Conservation (phyloP, 2,329 filamentous ascomycete species). For the Lachnum nothofagi region DNA sequence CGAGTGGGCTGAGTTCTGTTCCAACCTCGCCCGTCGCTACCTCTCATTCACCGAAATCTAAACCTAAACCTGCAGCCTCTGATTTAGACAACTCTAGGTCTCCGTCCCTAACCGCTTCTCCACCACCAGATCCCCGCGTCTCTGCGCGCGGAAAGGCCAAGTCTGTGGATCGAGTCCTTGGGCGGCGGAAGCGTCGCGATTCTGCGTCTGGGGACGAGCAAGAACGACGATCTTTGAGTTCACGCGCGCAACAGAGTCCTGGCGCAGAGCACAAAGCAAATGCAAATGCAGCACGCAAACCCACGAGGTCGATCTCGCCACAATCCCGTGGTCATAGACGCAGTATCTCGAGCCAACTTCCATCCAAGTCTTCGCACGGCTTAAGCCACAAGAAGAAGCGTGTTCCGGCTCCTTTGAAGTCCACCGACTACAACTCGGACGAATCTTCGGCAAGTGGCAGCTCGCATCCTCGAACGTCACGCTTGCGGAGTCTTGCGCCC, state of each 20-base stretch:
- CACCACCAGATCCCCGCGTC: conserved; percentile 15
- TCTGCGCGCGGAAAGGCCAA: conserved; percentile 33
- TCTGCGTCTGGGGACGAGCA: conserved; percentile 30
- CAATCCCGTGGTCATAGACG: conserved; percentile 54
- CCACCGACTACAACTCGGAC: conserved; percentile 63
- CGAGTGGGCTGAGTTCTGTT: conserved; percentile 54
- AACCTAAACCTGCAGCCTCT: conserved; percentile 41
- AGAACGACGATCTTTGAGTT: conserved; percentile 17
- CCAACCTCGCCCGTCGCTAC: conserved; percentile 46
- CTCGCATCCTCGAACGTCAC: conserved; percentile 54
- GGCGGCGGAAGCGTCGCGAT: conserved; percentile 40
- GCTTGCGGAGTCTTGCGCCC: conserved; percentile 51
- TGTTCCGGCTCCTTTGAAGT: conserved; percentile 54
- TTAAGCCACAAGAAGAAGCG: conserved; percentile 57
- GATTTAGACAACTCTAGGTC: conserved; percentile 46
- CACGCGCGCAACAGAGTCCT: conserved; percentile 25
- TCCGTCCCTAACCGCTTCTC: conserved; percentile 31
- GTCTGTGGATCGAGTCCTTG: conserved; percentile 31
- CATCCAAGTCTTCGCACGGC: conserved; percentile 50
- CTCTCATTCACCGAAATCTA: conserved; percentile 23
- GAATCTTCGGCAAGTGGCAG: conserved; percentile 58
- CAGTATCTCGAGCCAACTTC: conserved; percentile 59
- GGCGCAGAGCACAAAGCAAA: conserved; percentile 21
- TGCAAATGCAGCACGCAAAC: conserved; percentile 22
- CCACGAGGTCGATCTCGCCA: conserved; percentile 52